These are phyloP conservation scores for Purshia tridentata DNA, from an alignment of 306 rosid species.

Conservation along the genomic window DNA sequence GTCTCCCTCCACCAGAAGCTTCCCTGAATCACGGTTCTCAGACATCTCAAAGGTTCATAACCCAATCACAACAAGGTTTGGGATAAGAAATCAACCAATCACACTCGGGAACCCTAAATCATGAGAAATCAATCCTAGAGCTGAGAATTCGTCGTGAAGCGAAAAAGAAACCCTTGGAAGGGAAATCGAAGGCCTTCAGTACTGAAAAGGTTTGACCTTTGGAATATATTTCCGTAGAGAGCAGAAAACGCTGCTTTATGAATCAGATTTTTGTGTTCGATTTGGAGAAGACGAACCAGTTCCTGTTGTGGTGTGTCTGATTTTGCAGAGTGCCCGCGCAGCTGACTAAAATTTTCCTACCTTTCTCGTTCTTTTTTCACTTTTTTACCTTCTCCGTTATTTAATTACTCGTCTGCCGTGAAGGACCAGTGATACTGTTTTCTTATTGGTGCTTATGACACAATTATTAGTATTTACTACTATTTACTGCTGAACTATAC, in stretches of 20 bases:
- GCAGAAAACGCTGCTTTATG: neutral
- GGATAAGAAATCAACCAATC: constrained; percentile 27
- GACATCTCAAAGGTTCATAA: constrained; percentile 55
- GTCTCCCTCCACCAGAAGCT: constrained; percentile 22
- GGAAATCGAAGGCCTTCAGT: neutral
- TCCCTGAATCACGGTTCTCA: constrained; percentile 43
- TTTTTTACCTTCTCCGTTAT: neutral
- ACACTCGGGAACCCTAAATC: neutral
- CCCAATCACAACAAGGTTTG: constrained; percentile 35
- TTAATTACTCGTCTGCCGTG: neutral
- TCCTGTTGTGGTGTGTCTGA: neutral
- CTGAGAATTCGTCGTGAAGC: too few species aligned
- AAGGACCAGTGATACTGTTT: neutral
- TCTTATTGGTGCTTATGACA: too few species aligned
- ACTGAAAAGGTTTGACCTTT: neutral
- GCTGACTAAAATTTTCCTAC: neutral
- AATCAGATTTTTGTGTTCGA: neutral
- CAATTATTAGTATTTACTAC: too few species aligned
- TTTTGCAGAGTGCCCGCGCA: neutral
- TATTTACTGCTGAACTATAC: too few species aligned
- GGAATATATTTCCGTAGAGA: neutral
- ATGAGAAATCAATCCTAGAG: neutral
- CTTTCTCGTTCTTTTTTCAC: neutral
- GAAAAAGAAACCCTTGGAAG: neutral
- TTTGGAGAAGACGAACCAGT: neutral